A percentile compares a stretch with the other conserved stretches of the same genome.
These are phyloP conservation scores for Lagenidium giganteum DNA, from an alignment of 352 stramenopile species.

Conservation along the genomic window DNA sequence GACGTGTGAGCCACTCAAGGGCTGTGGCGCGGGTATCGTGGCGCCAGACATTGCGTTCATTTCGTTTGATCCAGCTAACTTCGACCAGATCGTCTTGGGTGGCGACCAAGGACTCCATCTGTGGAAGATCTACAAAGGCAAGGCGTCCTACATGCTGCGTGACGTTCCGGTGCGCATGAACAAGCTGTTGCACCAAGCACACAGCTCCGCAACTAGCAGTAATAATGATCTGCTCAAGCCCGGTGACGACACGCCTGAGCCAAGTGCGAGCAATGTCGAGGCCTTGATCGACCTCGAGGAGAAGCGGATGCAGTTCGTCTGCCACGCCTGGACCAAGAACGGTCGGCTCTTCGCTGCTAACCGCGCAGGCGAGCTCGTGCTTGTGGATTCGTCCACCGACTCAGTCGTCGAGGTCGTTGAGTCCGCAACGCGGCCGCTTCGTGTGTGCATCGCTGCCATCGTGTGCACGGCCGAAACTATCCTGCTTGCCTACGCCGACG, in stretches of 20 bases:
- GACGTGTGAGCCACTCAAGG: conserved; percentile 36
- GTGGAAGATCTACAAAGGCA: conserved; percentile 59
- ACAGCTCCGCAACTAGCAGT: conserved; percentile 2
- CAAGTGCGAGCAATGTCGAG: not conserved
- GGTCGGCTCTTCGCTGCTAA: conserved; percentile 45
- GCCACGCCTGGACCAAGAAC: conserved; percentile 53
- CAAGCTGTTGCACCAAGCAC: not conserved
- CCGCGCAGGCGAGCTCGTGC: conserved; percentile 40
- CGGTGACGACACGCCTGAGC: not conserved
- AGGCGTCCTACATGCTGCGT: conserved; percentile 17
- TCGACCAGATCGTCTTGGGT: conserved; percentile 57
- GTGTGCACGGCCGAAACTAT: conserved; percentile 51
- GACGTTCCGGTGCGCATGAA: conserved; percentile 8
- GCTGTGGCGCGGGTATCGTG: conserved; percentile 26
- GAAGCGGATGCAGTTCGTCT: conserved; percentile 36
- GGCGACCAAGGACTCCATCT: conserved; percentile 55
- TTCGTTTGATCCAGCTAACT: conserved; percentile 66
- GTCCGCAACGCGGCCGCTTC: conserved; percentile 24
- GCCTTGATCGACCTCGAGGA: conserved; percentile 36
- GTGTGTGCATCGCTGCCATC: conserved; percentile 32
- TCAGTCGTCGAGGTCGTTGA: conserved; percentile 27
- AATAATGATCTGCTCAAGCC: not conserved
- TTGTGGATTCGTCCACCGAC: conserved; percentile 32
- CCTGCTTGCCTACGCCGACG: conserved; percentile 44
- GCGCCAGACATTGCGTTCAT: conserved; percentile 32